Conservation (phyloP, 2,329 filamentous ascomycete genomes). For the Penicillium brasilianum region DNA sequence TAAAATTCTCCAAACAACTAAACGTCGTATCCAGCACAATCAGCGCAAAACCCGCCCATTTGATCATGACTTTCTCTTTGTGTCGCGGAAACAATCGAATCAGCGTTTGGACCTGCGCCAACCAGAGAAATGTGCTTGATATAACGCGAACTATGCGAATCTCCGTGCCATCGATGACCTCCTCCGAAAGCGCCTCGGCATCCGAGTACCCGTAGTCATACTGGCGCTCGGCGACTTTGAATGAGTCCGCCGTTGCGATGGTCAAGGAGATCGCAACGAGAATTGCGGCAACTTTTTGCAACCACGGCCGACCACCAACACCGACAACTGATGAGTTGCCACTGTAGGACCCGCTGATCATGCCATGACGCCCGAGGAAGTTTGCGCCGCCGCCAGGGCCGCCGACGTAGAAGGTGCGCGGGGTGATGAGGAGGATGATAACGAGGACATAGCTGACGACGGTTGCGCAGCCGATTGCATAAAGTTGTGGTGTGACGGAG, state of each 20-base stretch:
- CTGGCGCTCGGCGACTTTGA: conserved; percentile 79
- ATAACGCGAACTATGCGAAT: conserved; percentile 90
- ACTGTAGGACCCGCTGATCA: conserved; percentile 77
- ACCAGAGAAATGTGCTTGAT: conserved; percentile 95
- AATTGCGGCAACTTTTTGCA: conserved; percentile 75
- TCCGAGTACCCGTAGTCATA: conserved; percentile 82
- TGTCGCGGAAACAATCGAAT: conserved; percentile 95
- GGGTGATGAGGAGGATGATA: conserved; percentile 91
- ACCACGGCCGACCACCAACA: conserved; percentile 89
- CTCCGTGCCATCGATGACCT: conserved; percentile 82
- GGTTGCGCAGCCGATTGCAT: conserved; percentile 88
- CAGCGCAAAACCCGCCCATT: conserved; percentile 95
- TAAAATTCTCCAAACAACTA: conserved; percentile 87
- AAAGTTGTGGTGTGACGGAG: conserved; percentile 89
- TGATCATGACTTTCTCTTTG: conserved; percentile 97
- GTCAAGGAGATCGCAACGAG: conserved; percentile 80
- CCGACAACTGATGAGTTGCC: conserved; percentile 72
- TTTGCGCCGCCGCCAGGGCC: conserved; percentile 70
- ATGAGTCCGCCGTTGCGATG: conserved; percentile 90
- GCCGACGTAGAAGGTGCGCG: conserved; percentile 89
- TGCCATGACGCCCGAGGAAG: conserved; percentile 78
- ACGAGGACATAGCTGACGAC: conserved; percentile 90
- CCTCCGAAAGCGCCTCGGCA: conserved; percentile 72
- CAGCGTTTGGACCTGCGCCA: conserved; percentile 94
- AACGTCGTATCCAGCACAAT: conserved; percentile 92